Evolutionary conservation across 208 protist species (phyloP), one percentile per base, ranked within the genome.

Genomic region (Leishmania martiniquensis): DNA sequence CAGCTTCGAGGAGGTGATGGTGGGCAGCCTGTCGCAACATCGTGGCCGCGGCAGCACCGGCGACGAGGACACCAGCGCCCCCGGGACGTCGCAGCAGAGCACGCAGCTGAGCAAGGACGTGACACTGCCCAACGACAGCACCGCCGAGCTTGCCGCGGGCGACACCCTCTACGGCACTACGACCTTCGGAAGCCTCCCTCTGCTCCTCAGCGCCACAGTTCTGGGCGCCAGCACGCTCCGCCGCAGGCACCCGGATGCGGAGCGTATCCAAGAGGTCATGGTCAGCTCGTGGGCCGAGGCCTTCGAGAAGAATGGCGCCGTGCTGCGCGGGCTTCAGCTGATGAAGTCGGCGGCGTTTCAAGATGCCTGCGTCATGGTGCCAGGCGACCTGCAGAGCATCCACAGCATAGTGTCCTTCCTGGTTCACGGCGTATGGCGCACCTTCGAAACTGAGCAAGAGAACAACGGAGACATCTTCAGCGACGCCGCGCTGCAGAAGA

Each of bases 351-450:
- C 90, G 34, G 72, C 84, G 47, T 91, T 93, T 66, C 94, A 98
- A 51, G 86, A 76, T 49, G 54, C 72, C 47, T 89, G 85, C 75
- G 96, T 99, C 77, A 99, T 99, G 99, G 91, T 98, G 63, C 97
- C 97, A 67, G 94, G 90, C 52, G 77, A 88, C 9, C 79, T 98
- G 29, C 94, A 99, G 76, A 76, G 93, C 59, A 77, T 99, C 9
- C 86, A 92, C 47, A 95, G 98, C 39, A 82, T 99, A 47, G 92
- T 99, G 45, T 87, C 97, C 1, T 84, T 99, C 34, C 72, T 99
- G 10, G 87, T 98, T 65, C 88, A 92, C 42, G 91, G 91, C 12
- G 85, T 99, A n/a, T 89, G 85, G 78, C 83, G 90, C 47, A 89
- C 99, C 57, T 94, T 96, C 83, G 88, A 96, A 32, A 95, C 98